A percentile compares a stretch with the other conserved stretches of the same genome.
These are phyloP conservation scores for Eimeria praecox DNA, from an alignment of 169 alveolate genomes.

Conservation along the genomic window DNA sequence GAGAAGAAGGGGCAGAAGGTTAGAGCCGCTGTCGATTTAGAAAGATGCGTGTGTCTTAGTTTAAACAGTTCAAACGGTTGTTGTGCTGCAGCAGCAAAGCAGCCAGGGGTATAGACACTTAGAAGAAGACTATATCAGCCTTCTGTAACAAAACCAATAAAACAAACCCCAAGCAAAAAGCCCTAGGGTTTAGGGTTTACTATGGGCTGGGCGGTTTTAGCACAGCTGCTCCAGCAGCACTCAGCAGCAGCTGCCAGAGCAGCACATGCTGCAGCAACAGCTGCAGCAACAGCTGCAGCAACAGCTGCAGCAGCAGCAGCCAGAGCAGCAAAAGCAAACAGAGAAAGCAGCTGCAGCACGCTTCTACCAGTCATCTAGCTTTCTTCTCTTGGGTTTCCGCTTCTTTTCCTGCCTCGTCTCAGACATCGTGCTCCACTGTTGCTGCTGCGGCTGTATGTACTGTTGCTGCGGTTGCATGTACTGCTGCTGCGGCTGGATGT, in stretches of 20 bases:
- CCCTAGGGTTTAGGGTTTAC: neutral
- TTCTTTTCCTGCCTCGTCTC: slow-evolving; percentile 40
- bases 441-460: slow-evolving; percentile 44
- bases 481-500: slow-evolving; percentile 20
- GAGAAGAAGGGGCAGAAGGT: neutral
- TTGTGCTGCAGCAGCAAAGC: neutral
- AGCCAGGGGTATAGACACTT: neutral
- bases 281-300: slow-evolving; percentile 4
- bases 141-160: neutral
- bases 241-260: neutral
- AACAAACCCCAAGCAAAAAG: neutral
- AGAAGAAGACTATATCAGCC: neutral
- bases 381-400: slow-evolving; percentile 36
- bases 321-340: neutral
- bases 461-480: slow-evolving; percentile 27
- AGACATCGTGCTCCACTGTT: slow-evolving; percentile 7
- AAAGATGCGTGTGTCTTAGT: neutral
- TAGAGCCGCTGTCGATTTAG: neutral
- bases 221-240: neutral
- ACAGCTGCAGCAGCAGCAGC: neutral
- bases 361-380: slow-evolving; percentile 24
- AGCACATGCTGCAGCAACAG: neutral
- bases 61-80: neutral
- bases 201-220: neutral
- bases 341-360: slow-evolving; percentile 1